Evolutionary conservation across 2,329 filamentous ascomycete species (phyloP).

Genomic region (Ascochyta pisi): DNA sequence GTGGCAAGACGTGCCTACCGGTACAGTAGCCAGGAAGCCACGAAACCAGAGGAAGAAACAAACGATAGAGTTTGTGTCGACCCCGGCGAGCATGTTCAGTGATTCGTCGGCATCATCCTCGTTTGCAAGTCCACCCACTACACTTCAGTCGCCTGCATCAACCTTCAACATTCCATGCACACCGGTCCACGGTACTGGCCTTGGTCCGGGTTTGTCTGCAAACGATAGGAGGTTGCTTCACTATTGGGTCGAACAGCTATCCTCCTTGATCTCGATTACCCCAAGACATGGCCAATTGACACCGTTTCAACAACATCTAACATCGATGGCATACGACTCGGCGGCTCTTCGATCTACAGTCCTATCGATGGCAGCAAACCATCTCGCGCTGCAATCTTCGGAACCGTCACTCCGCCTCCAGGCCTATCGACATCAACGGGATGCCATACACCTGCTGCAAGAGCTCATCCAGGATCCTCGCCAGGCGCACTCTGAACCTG

Average conservation of each 20-base stretch:
- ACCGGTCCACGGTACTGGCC: conserved; percentile 6
- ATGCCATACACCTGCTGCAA: conserved; percentile 38
- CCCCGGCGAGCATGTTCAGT: conserved; percentile 25
- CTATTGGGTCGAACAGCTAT: conserved; percentile 39
- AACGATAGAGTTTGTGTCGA: conserved; percentile 8
- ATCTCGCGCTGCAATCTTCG: conserved; percentile 32
- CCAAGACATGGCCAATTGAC: conserved; percentile 27
- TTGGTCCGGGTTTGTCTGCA: conserved; percentile 23
- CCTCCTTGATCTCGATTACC: conserved; percentile 34
- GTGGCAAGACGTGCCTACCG: conserved; percentile 32
- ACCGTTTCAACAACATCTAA: conserved; percentile 39
- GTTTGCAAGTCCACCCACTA: conserved; percentile 1
- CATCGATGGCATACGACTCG: conserved; percentile 35
- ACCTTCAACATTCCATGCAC: conserved; percentile 14
- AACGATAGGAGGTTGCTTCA: conserved; percentile 34
- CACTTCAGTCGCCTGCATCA: conserved; percentile 17
- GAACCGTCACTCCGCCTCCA: conserved; percentile 30
- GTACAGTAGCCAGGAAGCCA: conserved; percentile 21
- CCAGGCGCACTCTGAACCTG: conserved; percentile 27
- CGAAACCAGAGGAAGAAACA: conserved; percentile 27
- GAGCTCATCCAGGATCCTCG: conserved; percentile 32
- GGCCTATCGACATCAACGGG: conserved; percentile 37
- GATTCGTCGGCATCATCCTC: conserved; percentile 21
- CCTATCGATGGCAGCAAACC: conserved; percentile 43
- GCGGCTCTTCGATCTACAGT: conserved; percentile 39